phyloP scores from a whole-genome alignment of 805 yeast species.

The Wickerhamiella spandovensis region DNA sequence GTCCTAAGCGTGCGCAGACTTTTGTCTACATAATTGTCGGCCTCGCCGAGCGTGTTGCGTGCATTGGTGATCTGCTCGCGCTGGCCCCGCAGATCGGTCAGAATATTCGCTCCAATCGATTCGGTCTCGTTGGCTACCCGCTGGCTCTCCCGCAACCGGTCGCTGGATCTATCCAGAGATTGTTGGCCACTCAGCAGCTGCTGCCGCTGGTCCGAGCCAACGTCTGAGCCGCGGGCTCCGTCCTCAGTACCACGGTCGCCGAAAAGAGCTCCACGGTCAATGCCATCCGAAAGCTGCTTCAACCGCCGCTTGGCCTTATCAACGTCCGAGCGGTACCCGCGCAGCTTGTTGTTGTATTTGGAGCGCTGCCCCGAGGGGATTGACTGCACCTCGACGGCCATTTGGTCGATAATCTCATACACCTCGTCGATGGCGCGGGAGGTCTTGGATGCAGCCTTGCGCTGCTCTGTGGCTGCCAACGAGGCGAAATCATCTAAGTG shows the following conservation, averaged over 20 bases:
- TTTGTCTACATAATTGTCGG: slow-evolving; percentile 86
- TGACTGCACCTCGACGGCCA: slow-evolving; percentile 74
- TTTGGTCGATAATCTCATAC: slow-evolving; percentile 69
- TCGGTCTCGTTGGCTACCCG: slow-evolving; percentile 89
- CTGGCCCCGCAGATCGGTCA: slow-evolving; percentile 80
- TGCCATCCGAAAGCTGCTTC: slow-evolving; percentile 48
- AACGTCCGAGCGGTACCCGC: slow-evolving; percentile 51
- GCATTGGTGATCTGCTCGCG: slow-evolving; percentile 83
- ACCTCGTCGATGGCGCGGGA: slow-evolving; percentile 52
- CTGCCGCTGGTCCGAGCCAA: slow-evolving; percentile 58
- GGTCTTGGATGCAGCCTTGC: slow-evolving; percentile 20
- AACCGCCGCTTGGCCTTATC: slow-evolving; percentile 40
- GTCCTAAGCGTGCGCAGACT: slow-evolving; percentile 72
- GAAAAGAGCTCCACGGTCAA: slow-evolving; percentile 60
- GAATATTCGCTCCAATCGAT: slow-evolving; percentile 75
- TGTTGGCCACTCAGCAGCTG: slow-evolving; percentile 66
- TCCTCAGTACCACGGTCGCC: slow-evolving; percentile 35
- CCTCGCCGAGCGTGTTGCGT: slow-evolving; percentile 73
- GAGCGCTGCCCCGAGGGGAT: slow-evolving; percentile 66
- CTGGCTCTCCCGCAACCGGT: slow-evolving; percentile 75
- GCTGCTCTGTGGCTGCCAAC: slow-evolving; percentile 27
- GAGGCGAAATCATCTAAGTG: slow-evolving; percentile 44
- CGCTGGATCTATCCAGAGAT: slow-evolving; percentile 67
- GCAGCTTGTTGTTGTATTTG: slow-evolving; percentile 55
- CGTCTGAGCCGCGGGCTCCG: slow-evolving; percentile 10